Evolutionary conservation across 2,329 filamentous ascomycete species (phyloP), one percentile per base, ranked within the genome.

Genomic region (Periconia digitata): DNA sequence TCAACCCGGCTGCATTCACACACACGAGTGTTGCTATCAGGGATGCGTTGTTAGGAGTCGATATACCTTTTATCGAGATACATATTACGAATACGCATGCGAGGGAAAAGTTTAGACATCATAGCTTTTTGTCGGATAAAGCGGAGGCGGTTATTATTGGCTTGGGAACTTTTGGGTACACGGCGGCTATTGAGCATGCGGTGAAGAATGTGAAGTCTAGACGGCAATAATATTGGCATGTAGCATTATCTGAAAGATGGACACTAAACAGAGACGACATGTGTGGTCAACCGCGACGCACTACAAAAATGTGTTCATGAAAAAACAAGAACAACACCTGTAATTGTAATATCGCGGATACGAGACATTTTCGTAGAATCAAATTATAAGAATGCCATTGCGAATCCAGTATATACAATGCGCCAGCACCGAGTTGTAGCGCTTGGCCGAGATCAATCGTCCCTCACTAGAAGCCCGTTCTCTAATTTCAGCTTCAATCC

Each of bases 61-160:
- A 76, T 6, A 83, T 90, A 18, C 88, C 87, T 0, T 92, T 91
- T 59, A 76, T 92, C 40, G 89, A 92, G 72, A 69, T 90, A 15
- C 88, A 92, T 66, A 79, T 91, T 27, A 85, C 78, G 45, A 92
- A 92, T 67, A 80, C 91, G 2, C 87, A 92, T 68, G 79, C 82
- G 23, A 72, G 89, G 8, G 89, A 92, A 72, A 60, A 76, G 1
- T 92, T 82, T 60, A 76, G 88, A 44, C 80, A 84, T 56, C 83
- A 86, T 54, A 89, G 85, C 54, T 90, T 86, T 62, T 74, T 92
- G 54, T 84, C 81, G 57, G 88, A 92, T 66, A 91, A 90, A 75
- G 88, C 88, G 0, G 79, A 81, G 21, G 88, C 84, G 0, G 84
- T 91, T 8, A 84, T 92, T 49, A 86, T 84, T 56, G 88, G 88